Evolutionary conservation across 2,329 filamentous ascomycete species (phyloP).

Genomic region (Bipolaris zeicola): DNA sequence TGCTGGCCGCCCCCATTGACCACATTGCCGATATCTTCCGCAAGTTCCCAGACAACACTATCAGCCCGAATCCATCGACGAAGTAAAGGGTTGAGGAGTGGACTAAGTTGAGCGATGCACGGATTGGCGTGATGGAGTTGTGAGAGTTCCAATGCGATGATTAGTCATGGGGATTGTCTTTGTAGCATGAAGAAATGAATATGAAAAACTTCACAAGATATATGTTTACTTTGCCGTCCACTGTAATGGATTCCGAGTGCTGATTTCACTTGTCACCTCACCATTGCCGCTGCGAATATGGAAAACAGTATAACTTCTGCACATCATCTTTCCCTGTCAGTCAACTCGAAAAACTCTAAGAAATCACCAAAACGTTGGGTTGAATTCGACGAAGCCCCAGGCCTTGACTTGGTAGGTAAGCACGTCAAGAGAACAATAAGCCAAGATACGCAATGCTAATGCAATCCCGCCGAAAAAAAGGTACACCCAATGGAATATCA

Average conservation of each 20-base stretch:
- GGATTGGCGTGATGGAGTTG: background rate
- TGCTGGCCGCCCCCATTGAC: slow-evolving; percentile 64
- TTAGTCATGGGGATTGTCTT: background rate
- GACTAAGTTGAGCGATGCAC: background rate
- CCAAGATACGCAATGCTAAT: background rate
- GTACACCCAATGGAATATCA: background rate
- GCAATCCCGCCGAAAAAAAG: background rate
- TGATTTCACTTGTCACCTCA: too few relatives aligned
- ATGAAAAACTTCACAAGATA: background rate
- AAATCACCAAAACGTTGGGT: too few relatives aligned
- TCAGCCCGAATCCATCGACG: slow-evolving; percentile 30
- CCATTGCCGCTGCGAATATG: too few relatives aligned
- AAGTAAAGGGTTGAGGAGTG: slow-evolving; percentile 13
- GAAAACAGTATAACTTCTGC: too few relatives aligned
- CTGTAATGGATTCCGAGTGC: too few relatives aligned
- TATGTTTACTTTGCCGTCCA: too few relatives aligned
- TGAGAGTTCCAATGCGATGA: background rate
- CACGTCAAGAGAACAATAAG: background rate
- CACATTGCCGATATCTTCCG: slow-evolving; percentile 61
- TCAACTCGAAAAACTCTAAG: too few relatives aligned
- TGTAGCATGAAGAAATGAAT: background rate
- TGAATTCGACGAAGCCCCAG: too few relatives aligned
- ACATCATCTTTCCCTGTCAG: too few relatives aligned
- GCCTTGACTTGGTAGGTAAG: too few relatives aligned
- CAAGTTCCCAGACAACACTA: slow-evolving; percentile 56